phyloP scores from a whole-genome alignment of 345 rosid species.

The Carallia pectinifolia region DNA sequence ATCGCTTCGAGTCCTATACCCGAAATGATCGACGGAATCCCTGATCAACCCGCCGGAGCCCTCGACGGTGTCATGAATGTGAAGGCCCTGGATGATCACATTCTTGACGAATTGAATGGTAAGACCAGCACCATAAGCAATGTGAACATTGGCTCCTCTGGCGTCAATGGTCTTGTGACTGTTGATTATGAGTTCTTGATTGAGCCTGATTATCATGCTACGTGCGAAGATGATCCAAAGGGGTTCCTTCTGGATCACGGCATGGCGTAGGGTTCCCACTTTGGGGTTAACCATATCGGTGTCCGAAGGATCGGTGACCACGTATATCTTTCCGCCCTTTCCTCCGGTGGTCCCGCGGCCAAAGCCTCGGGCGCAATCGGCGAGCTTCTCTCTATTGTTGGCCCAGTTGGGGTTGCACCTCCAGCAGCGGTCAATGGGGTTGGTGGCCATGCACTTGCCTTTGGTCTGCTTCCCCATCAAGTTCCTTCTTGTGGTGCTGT shows the following conservation, averaged over 20 bases:
- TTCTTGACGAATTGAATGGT: constrained; percentile 9
- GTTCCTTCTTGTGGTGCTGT: background rate
- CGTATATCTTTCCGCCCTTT: constrained; percentile 6
- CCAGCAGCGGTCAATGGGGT: constrained; percentile 19
- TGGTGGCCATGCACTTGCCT: constrained; percentile 6
- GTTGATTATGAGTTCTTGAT: constrained; percentile 6
- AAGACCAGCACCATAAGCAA: constrained; percentile 10
- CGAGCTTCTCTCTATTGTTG: constrained; percentile 4
- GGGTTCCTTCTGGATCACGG: constrained; percentile 7
- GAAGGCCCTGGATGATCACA: constrained; percentile 12
- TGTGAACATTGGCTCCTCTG: constrained; percentile 12
- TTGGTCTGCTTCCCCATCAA: background rate
- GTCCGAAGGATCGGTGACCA: constrained; percentile 6
- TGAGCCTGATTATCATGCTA: constrained; percentile 7
- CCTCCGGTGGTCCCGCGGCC: constrained; percentile 13
- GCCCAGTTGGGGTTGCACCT: constrained; percentile 18
- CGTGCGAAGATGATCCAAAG: constrained; percentile 13
- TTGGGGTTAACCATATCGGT: constrained; percentile 5
- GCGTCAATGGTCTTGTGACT: constrained; percentile 17
- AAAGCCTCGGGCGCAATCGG: constrained; percentile 10
- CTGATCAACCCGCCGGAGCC: constrained; percentile 6
- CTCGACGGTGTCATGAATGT: constrained; percentile 1
- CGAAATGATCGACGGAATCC: constrained; percentile 11
- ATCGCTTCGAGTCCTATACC: background rate
- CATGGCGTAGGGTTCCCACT: constrained; percentile 17